Evolutionary conservation across 2,329 filamentous ascomycete species (phyloP), one percentile per base, ranked within the genome.

Genomic region (Ophiosphaerella korrae): DNA sequence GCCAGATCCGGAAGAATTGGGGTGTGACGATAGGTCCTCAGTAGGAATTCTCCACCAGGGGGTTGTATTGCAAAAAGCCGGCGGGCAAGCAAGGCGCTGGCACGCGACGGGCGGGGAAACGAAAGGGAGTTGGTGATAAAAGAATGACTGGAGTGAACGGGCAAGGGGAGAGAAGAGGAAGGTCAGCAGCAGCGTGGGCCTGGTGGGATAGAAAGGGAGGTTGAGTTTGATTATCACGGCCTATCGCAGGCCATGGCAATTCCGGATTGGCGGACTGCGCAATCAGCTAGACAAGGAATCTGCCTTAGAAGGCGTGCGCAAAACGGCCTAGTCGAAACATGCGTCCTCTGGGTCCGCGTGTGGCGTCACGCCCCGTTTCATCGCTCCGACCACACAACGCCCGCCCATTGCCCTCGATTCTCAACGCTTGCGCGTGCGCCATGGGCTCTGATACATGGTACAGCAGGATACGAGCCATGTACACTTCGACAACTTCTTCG

Each of bases 71-170:
- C 55, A 61, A 67, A 57, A 48, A 61, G 66, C 61, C 60, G 63
- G 64, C 45, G 53, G 59, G 60, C 53, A 59, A 55, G 54, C 50
- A 54, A 58, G 48, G 45, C 36, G 50, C 52, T 55, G 50, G 62
- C 53, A 57, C 55, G 50, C 55, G 54, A 48, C 48, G 52, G 42
- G 42, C 41, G 33, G 62, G 52, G 54, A 54, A 56, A 60, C 53
- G 62, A 67, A 69, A 50, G 23, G 48, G 57, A 62, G 56, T 52
- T 52, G 59, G 55, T 50, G 54, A 53, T 41, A 63, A 64, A 66
- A 58, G 64, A 68, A 53, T 38, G 64, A 68, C 66, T 68, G 62
- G 60, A 55, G 64, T 60, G 60, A 71, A 57, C 53, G 51, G 48
- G 54, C 48, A 53, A 45, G 48, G 35, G 53, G 49, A n/a, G 40